phyloP scores from a whole-genome alignment of 2,329 filamentous ascomycete genomes.

The Hypoxylon rubiginosum region DNA sequence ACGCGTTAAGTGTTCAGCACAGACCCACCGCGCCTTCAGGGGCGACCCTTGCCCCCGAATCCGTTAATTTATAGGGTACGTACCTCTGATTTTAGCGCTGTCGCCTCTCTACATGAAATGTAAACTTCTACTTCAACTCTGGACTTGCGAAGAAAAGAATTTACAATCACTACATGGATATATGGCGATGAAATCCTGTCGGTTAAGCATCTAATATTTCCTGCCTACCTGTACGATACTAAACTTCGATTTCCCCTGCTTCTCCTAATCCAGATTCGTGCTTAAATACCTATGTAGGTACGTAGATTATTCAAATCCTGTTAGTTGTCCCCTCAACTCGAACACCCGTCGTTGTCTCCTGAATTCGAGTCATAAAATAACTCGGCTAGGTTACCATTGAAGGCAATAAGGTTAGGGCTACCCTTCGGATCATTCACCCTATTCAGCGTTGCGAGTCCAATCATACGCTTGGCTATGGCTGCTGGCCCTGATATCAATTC shows the following conservation, averaged over 20 bases:
- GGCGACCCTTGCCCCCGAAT: slow-evolving; percentile 1
- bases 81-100: not conserved
- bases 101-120: too few species aligned
- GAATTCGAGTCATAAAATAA: slow-evolving; percentile 10
- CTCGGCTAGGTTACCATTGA: slow-evolving; percentile 46
- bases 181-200: too few species aligned
- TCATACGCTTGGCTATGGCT: slow-evolving; percentile 36
- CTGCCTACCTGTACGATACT: too few species aligned
- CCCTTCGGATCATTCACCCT: slow-evolving; percentile 43
- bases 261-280: too few species aligned
- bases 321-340: not conserved
- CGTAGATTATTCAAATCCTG: not conserved
- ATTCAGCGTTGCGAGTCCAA: slow-evolving; percentile 39
- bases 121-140: not conserved
- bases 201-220: too few species aligned
- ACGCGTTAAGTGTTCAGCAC: slow-evolving; percentile 44
- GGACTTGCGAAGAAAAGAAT: too few species aligned
- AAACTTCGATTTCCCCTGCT: too few species aligned
- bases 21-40: slow-evolving; percentile 28
- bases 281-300: not conserved
- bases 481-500: slow-evolving; percentile 38
- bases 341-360: not conserved
- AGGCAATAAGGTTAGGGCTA: slow-evolving; percentile 48
- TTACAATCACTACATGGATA: too few species aligned
- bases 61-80: slow-evolving; percentile 13